A percentile compares a stretch with the other conserved stretches of the same genome.
Conservation (phyloP, 2,329 filamentous ascomycete species). For the Fusarium sp. region DNA sequence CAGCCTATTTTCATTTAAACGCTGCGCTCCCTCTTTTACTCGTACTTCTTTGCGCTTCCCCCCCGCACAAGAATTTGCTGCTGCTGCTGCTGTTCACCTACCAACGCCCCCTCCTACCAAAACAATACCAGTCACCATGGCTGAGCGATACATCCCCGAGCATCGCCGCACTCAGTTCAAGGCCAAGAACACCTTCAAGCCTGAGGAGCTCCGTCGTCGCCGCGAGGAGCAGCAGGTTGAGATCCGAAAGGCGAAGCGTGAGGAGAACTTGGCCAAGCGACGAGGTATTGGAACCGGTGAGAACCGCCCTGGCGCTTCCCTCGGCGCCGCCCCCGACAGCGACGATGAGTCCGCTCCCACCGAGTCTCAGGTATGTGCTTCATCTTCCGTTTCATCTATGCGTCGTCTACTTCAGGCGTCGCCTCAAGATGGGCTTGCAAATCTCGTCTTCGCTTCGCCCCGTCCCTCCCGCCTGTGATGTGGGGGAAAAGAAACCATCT, state of each 20-base stretch:
- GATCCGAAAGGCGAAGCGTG: conserved; percentile 97
- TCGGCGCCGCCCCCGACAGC: conserved; percentile 92
- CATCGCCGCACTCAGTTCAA: conserved; percentile 99
- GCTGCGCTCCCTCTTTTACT: conserved; percentile 26
- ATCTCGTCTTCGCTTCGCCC: conserved; percentile 25
- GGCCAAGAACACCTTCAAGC: conserved; percentile 99
- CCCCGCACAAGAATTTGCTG: conserved; percentile 47
- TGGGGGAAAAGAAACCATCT: conserved; percentile 49
- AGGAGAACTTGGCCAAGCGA: conserved; percentile 98
- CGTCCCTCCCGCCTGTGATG: conserved; percentile 44
- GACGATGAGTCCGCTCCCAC: conserved; percentile 96
- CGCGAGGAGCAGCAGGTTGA: conserved; percentile 99
- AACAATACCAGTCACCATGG: conserved; percentile 74
- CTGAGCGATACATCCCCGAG: conserved; percentile 99
- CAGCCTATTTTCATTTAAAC: conserved; percentile 19
- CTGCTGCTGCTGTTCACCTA: conserved; percentile 37
- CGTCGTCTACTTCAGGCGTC: conserved; percentile 2
- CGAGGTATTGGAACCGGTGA: conserved; percentile 90
- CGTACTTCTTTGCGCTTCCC: conserved; percentile 23
- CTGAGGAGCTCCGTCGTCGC: conserved; percentile 96
- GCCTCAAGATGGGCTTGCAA: conserved; percentile 10
- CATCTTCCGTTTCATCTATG: conserved; percentile 23
- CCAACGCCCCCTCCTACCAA: conserved; percentile 39
- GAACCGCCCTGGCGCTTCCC: conserved; percentile 81
- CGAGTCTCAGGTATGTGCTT: conserved; percentile 84